Base-by-base conservation (phyloP, 2,329 filamentous ascomycete genomes). In the Ascochyta fabae region DNA sequence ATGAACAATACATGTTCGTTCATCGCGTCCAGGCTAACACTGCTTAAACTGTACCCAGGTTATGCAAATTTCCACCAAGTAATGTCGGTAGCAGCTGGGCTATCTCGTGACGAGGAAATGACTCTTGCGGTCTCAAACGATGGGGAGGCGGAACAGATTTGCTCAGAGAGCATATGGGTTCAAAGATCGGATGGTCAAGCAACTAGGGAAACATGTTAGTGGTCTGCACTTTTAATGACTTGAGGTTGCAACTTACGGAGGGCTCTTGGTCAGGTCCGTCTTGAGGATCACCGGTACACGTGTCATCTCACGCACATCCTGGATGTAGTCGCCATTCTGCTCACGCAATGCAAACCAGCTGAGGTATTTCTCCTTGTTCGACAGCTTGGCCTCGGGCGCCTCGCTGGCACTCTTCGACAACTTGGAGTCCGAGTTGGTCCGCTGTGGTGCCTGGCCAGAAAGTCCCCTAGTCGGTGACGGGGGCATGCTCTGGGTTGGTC, bases 291-390 rank as follows among this genome's bases (percentile, higher is more conserved):
- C 90, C n/a, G 95, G 95, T 59, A 99, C 90, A 66, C 94, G 86
- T 39, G 92, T 94, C 93, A 99, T 97, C 83, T 99, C 95, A 54
- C 88, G 93, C 64, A 99, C 92, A 77, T 99, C 95, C 79, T 99
- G 95, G 71, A 99, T 97, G 81, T 96, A 96, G 68, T 98, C 91
- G 63, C 94, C 94, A 66, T 90, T 89, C 78, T 96, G 91, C 77
- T 99, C 94, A 48, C 95, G 86, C 66, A 99, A 83, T 67, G 88
- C 87, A 81, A 98, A 98, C 62, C 95, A 82, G 74, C 88, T 91
- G 61, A 96, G 79, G 78, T 97, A 99, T 81, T 96, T 97, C 82
- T 98, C 92, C 84, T 96, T 98, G 81, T 95, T 92, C 63, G 84
- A 91, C 74, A 95, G 79, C 73, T 92, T 92, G 53, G 86, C 84